These are phyloP conservation scores for Parietichytrium sp. DNA, from an alignment of 108 stramenopile genomes.

Conservation along the genomic window DNA sequence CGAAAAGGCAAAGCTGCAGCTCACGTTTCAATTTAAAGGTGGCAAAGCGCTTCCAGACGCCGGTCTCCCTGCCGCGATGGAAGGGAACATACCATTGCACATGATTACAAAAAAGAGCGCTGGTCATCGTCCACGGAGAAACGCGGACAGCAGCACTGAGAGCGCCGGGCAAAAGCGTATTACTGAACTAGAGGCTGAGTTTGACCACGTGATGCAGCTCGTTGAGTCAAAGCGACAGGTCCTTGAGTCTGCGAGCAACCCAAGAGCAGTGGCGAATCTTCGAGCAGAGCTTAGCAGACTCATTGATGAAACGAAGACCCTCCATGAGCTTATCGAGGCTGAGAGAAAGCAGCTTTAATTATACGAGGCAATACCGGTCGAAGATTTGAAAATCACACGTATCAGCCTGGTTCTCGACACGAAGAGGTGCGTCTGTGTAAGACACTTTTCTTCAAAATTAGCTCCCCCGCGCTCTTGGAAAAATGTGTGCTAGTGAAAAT, in stretches of 20 bases:
- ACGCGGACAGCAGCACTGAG: neutral
- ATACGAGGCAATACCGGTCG: too few species aligned
- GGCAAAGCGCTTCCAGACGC: conserved; percentile 28
- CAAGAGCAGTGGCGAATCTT: neutral
- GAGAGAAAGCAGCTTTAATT: neutral
- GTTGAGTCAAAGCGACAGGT: neutral
- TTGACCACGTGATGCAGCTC: neutral
- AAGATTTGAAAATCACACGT: too few species aligned
- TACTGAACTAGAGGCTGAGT: neutral
- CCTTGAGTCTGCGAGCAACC: neutral
- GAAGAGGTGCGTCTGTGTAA: too few species aligned
- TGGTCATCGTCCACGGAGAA: neutral
- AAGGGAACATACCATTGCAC: neutral
- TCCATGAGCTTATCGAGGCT: neutral
- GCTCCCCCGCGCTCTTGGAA: too few species aligned
- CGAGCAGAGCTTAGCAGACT: neutral
- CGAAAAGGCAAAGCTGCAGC: conserved; percentile 6
- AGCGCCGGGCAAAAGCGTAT: neutral
- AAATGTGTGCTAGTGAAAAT: too few species aligned
- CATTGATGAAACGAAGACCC: neutral
- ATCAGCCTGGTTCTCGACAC: too few species aligned
- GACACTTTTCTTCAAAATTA: too few species aligned
- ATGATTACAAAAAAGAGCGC: neutral
- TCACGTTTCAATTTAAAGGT: conserved; percentile 32
- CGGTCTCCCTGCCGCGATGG: neutral